These are phyloP conservation scores for Scalesia atractyloides DNA, from an alignment of 129 eudicot species.

Conservation along the genomic window DNA sequence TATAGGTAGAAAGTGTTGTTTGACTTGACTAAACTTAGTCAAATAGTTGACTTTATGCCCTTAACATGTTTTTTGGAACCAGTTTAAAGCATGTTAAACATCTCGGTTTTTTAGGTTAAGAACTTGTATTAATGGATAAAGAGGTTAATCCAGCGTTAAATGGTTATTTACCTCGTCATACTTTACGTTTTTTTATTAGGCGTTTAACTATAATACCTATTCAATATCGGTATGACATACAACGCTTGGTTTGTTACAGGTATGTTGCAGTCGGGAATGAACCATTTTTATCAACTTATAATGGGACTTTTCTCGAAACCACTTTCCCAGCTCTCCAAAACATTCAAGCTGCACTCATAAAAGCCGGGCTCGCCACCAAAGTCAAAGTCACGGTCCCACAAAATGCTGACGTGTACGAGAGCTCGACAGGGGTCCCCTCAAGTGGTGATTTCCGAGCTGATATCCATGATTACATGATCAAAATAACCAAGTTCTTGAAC, in stretches of 20 bases:
- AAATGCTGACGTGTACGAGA: conserved; percentile 80
- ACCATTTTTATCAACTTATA: conserved; percentile 67
- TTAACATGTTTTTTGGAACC: background rate
- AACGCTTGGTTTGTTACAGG: conserved; percentile 29
- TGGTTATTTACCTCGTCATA: background rate
- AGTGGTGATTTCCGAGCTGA: conserved; percentile 77
- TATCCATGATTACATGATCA: conserved; percentile 62
- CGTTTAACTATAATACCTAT: background rate
- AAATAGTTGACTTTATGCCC: no score
- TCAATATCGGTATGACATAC: background rate
- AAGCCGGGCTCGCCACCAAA: conserved; percentile 60
- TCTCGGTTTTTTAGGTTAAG: background rate
- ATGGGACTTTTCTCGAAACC: conserved; percentile 58
- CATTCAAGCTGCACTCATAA: conserved; percentile 74
- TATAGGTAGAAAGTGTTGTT: background rate
- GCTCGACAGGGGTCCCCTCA: conserved; percentile 54
- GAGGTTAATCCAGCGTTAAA: background rate
- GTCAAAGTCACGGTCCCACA: conserved; percentile 84
- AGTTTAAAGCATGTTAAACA: background rate
- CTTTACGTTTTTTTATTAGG: background rate
- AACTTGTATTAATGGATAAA: background rate
- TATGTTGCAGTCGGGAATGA: conserved; percentile 96
- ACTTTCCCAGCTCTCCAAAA: conserved; percentile 80
- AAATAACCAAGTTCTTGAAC: conserved; percentile 64
- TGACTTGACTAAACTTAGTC: background rate